Conservation (phyloP, 2,329 filamentous ascomycete species). For the Penicillium sp. region DNA sequence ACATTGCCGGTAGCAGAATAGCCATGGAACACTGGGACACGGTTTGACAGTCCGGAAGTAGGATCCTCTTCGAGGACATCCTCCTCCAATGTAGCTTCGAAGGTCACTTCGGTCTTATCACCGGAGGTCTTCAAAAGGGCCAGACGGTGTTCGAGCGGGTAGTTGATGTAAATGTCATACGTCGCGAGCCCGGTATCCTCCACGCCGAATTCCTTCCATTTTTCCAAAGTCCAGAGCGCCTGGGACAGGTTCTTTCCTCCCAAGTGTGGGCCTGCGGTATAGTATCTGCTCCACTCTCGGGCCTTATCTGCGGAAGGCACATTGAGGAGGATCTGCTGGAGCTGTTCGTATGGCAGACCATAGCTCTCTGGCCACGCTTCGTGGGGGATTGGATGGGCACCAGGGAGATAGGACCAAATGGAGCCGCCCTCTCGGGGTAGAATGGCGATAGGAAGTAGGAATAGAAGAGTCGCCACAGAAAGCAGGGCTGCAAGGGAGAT, state of each 20-base stretch:
- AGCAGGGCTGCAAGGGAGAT: slow-evolving; percentile 41
- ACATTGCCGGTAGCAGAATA: slow-evolving; percentile 93
- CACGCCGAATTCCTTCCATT: slow-evolving; percentile 71
- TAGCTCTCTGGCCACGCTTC: slow-evolving; percentile 43
- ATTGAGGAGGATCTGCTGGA: slow-evolving; percentile 55
- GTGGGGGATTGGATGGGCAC: slow-evolving; percentile 39
- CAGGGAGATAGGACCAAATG: slow-evolving; percentile 43
- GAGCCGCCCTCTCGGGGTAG: slow-evolving; percentile 41
- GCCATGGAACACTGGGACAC: slow-evolving; percentile 89
- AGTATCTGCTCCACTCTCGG: slow-evolving; percentile 74
- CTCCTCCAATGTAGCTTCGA: slow-evolving; percentile 78
- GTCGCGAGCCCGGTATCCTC: slow-evolving; percentile 57
- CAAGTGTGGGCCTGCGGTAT: slow-evolving; percentile 72
- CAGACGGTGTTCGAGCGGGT: slow-evolving; percentile 69
- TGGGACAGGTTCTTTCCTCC: slow-evolving; percentile 77
- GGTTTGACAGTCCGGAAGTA: slow-evolving; percentile 68
- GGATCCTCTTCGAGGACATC: slow-evolving; percentile 80
- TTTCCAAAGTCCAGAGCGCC: slow-evolving; percentile 72
- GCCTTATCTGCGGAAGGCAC: slow-evolving; percentile 58
- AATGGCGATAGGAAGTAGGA: slow-evolving; percentile 43
- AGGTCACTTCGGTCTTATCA: slow-evolving; percentile 58
- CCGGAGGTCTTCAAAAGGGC: slow-evolving; percentile 59
- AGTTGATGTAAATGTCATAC: slow-evolving; percentile 78
- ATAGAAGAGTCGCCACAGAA: slow-evolving; percentile 40
- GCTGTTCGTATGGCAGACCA: slow-evolving; percentile 54